These are phyloP conservation scores for Rhizoclosmatium sp. DNA, from an alignment of 192 early-diverging fungal species.

Conservation along the genomic window DNA sequence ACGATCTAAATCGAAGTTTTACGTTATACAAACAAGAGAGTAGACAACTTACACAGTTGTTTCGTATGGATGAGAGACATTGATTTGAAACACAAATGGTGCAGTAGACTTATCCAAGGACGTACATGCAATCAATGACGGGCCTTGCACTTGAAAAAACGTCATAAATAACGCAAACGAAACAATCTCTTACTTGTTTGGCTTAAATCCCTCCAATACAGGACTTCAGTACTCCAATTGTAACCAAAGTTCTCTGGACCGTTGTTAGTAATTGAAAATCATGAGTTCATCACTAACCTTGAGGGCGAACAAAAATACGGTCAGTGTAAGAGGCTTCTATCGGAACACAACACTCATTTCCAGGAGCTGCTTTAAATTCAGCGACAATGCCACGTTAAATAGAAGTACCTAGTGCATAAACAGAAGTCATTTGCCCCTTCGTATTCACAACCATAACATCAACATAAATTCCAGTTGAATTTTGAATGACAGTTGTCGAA, in stretches of 20 bases:
- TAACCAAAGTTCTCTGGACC: conserved; percentile 76
- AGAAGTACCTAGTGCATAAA: conserved; percentile 61
- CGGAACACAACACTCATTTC: conserved; percentile 85
- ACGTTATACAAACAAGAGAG: too few relatives aligned
- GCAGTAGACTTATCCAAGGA: conserved; percentile 60
- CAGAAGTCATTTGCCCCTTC: conserved; percentile 61
- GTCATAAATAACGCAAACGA: not conserved
- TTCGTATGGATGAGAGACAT: conserved; percentile 40
- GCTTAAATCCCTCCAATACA: conserved; percentile 84
- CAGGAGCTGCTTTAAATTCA: conserved; percentile 60
- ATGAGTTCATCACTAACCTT: conserved; percentile 53
- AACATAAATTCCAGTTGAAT: conserved; percentile 78
- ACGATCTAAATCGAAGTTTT: not conserved
- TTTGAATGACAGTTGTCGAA: conserved; percentile 83
- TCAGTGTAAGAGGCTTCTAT: conserved; percentile 86
- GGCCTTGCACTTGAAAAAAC: conserved; percentile 31
- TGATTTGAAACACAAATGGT: conserved; percentile 77
- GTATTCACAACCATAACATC: conserved; percentile 82
- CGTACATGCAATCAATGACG: conserved; percentile 62
- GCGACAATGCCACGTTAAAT: not conserved
- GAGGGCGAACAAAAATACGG: conserved; percentile 80
- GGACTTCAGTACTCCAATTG: conserved; percentile 78
- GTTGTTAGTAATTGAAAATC: not conserved
- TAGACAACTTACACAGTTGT: conserved; percentile 31
- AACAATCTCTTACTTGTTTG: conserved; percentile 20